Conservation (phyloP, 257 asterid genomes). For the Petrea volubilis region DNA sequence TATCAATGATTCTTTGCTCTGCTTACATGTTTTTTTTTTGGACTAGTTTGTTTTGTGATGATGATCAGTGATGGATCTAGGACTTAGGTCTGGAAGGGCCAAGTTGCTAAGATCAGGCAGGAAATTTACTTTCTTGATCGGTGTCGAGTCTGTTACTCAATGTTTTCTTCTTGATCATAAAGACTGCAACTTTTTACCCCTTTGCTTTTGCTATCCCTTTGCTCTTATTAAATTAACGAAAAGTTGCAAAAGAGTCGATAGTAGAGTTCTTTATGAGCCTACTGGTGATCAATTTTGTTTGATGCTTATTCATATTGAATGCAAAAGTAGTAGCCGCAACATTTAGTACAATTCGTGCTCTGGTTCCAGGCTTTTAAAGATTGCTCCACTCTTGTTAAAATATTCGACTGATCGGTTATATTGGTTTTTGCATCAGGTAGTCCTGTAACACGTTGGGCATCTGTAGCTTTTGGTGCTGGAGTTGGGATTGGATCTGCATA, state of each 20-base stretch:
- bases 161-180: neutral
- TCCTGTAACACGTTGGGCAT: conserved; percentile 88
- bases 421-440: conserved; percentile 56
- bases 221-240: neutral
- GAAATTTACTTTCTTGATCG: no score
- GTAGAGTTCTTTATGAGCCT: neutral
- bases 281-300: conserved; percentile 4
- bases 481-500: conserved; percentile 84
- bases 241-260: neutral
- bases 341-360: neutral
- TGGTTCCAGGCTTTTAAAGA: neutral
- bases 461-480: conserved; percentile 85
- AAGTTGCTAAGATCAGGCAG: no score
- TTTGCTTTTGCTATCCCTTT: no score
- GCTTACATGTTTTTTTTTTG: neutral
- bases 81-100: neutral
- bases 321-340: neutral
- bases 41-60: neutral
- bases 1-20: neutral
- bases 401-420: neutral
- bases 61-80: neutral
- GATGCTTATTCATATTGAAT: neutral
- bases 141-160: neutral
- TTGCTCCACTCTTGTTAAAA: neutral
- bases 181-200: neutral